Conservation (phyloP, 352 stramenopile species). For the Pythium oligandrum region DNA sequence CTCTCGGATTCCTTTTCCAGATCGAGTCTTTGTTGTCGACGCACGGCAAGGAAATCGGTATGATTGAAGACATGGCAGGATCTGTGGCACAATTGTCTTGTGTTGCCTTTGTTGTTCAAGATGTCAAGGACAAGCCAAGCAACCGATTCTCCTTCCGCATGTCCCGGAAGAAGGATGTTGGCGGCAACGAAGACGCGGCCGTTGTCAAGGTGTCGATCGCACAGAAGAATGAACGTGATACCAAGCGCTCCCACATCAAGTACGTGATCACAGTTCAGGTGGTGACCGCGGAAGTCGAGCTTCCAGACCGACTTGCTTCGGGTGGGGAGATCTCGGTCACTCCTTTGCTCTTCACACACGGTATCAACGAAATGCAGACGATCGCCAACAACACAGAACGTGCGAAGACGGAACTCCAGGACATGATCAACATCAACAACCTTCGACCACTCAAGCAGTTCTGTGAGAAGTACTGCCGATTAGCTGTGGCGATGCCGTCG, state of each 20-base stretch:
- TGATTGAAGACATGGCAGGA: conserved; percentile 92
- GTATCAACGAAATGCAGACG: conserved; percentile 95
- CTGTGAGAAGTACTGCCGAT: conserved; percentile 75
- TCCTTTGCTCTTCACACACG: conserved; percentile 86
- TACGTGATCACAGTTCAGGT: conserved; percentile 85
- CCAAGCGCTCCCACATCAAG: conserved; percentile 61
- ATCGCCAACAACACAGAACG: conserved; percentile 90
- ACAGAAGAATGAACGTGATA: conserved; percentile 43
- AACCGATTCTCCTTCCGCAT: conserved; percentile 86
- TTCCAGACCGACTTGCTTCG: conserved; percentile 59
- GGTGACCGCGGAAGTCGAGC: conserved; percentile 62
- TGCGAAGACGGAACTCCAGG: conserved; percentile 84
- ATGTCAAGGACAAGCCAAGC: conserved; percentile 80
- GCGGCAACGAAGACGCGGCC: conserved; percentile 45
- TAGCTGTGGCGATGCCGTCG: conserved; percentile 48
- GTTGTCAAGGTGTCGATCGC: conserved; percentile 77
- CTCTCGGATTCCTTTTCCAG: conserved; percentile 83
- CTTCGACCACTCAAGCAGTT: conserved; percentile 76
- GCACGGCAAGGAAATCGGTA: conserved; percentile 94
- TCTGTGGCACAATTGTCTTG: conserved; percentile 76
- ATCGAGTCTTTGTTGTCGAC: conserved; percentile 94
- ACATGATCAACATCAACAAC: conserved; percentile 89
- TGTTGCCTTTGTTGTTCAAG: conserved; percentile 83
- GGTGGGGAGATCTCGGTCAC: conserved; percentile 80
- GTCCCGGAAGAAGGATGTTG: conserved; percentile 70